Base-by-base conservation (phyloP, 768 basidiomycete genomes). In the Sutorius australiensis region DNA sequence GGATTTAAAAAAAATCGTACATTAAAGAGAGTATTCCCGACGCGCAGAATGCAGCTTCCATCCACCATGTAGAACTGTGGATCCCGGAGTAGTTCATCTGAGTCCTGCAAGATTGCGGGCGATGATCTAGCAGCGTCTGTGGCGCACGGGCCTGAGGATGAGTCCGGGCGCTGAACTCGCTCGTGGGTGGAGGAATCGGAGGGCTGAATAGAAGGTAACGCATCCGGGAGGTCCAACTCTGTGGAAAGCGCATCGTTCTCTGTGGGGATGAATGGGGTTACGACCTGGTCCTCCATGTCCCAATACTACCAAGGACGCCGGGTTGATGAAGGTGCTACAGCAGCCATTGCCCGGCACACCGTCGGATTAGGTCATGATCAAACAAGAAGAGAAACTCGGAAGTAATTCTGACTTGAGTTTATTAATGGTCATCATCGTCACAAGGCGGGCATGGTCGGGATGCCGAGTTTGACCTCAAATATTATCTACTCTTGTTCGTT, bases 11-110 rank as follows among this genome's bases (percentile, higher is more conserved):
- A 46, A 51, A 42, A 48, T 69, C 79, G 31, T 56, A 86, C 87
- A 61, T 86, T 87, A 69, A 89, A 89, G 51, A 89, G 65, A 10
- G 78, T 81, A 60, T 83, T 77, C 53, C 79, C 77, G 12, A 89
- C 80, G 31, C 80, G 72, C 41, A 89, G 63, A 16, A 87, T 73
- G 58, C 83, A 86, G 60, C 84, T 86, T 40, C 86, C 87, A 58
- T 87, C 84, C 33, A 77, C 72, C 54, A 86, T 74, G 64, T 88
- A 89, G 60, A 79, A 89, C 6, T 63, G 65, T n/a, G 73, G 65
- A 59, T 89, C 86, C 48, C 77, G 61, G 31, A 46, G 39, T 12
- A 42, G 64, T 7, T 33, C 34, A 6, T 57, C 42, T 37, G 47
- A 19, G 11, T 61, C 67, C 16, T 53, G 56, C 11, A 55, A 21